Evolutionary conservation across 2,329 filamentous ascomycete genomes (phyloP).

Genomic region (Ascochyta pisi): DNA sequence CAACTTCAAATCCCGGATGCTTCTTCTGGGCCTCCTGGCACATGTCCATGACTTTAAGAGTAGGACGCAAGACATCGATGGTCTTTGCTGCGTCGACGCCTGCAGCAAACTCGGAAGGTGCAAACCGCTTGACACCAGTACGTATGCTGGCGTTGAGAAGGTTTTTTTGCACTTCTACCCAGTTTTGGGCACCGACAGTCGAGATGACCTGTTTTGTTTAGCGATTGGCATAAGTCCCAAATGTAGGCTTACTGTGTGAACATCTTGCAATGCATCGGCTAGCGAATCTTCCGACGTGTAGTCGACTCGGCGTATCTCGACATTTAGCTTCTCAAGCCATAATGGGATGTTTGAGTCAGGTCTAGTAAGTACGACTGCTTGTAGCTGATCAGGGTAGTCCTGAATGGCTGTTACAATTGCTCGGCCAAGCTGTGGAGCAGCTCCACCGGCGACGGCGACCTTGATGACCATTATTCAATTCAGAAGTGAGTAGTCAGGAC

Average conservation of each 20-base stretch:
- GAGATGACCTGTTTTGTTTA: constrained; percentile 26
- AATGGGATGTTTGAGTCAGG: constrained; percentile 14
- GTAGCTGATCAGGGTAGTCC: constrained; percentile 26
- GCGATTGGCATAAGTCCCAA: not conserved
- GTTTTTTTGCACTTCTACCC: constrained; percentile 51
- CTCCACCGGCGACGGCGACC: constrained; percentile 37
- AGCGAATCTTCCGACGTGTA: not conserved
- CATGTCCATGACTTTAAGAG: constrained; percentile 34
- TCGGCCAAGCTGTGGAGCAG: constrained; percentile 33
- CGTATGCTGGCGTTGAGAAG: constrained; percentile 58
- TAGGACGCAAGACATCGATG: constrained; percentile 31
- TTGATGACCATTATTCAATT: constrained; percentile 22
- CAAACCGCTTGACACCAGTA: constrained; percentile 60
- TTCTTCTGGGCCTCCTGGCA: constrained; percentile 23
- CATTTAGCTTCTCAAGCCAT: constrained; percentile 7
- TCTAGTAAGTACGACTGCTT: constrained; percentile 41
- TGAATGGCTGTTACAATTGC: constrained; percentile 34
- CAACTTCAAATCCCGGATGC: constrained; percentile 34
- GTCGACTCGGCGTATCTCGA: not conserved
- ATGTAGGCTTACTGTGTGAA: not conserved
- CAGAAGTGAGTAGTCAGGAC: no score
- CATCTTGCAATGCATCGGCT: not conserved
- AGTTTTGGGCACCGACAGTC: constrained; percentile 24
- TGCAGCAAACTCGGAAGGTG: constrained; percentile 58
- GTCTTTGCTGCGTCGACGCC: constrained; percentile 20